Base-by-base conservation (phyloP, 805 yeast species). In the Candida koratica region DNA sequence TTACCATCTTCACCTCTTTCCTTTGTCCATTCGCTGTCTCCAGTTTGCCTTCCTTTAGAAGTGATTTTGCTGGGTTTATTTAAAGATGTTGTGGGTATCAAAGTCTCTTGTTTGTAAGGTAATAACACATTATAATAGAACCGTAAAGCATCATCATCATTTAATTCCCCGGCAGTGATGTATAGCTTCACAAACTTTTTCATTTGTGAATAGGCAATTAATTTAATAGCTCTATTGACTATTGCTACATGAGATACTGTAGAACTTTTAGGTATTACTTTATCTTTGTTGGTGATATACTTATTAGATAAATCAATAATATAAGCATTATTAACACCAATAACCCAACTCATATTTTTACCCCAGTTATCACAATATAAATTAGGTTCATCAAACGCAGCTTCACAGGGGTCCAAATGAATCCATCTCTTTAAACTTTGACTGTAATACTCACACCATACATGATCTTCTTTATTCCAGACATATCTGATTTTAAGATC, bases 401-500 rank as follows among this genome's bases (percentile, higher is more conserved):
- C 81, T 48, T 89, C 97, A 55, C 97, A 90, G 6, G 86, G 75
- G 51, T 89, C 97, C 12, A 84, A 63, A 56, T 90, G 97, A 13
- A 89, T 69, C 97, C 97, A 90, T 37, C 87, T 59, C 28, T 70
- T 57, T 44, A 75, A 64, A 14, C 60, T 50, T 0, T 49, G 55
- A 1, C 95, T 84, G 54, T 77, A 89, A 48, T 83, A 81, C 52
- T 90, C 97, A 49, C 94, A 83, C 97, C 97, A 90, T 1, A 86
- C 97, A 55, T 90, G 97, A 55, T 90, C 97, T 54, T 90, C 97
- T 6, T 74, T 64, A 55, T 87, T 88, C 94, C 94, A 85, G 2
- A 89, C 63, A 51, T 82, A 88, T 34, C 97, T 61, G 10, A 59
- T 40, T n/a, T 49, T 46, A 11, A 51, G 43, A 14, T 53, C 58